These are phyloP conservation scores for Ustilago xerochloae DNA, from an alignment of 1,284 basidiomycete species.

Conservation along the genomic window DNA sequence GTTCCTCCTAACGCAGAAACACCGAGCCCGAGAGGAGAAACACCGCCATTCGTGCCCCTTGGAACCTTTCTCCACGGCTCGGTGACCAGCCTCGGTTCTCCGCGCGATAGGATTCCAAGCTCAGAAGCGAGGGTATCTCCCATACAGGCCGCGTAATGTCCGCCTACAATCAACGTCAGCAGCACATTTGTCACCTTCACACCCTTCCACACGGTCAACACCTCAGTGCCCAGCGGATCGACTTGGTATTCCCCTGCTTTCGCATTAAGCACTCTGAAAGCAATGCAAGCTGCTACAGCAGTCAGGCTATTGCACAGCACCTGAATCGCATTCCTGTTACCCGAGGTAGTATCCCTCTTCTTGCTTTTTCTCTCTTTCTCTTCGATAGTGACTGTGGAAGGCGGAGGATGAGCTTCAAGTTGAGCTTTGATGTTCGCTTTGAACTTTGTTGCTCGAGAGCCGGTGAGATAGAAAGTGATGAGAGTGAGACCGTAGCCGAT, in stretches of 20 bases:
- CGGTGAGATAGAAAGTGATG: constrained; percentile 73
- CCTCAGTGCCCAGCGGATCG: constrained; percentile 12
- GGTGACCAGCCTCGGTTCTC: constrained; percentile 50
- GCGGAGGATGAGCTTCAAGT: constrained; percentile 72
- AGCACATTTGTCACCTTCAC: constrained; percentile 1
- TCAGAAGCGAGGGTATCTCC: constrained; percentile 62
- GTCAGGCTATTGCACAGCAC: constrained; percentile 55
- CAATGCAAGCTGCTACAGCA: constrained; percentile 23
- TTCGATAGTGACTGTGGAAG: not conserved
- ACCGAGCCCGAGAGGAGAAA: constrained; percentile 79
- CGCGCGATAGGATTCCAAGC: constrained; percentile 56
- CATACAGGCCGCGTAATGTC: constrained; percentile 60
- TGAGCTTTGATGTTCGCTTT: constrained; percentile 74
- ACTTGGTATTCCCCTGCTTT: too few relatives aligned
- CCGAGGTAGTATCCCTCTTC: constrained; percentile 31
- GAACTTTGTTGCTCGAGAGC: constrained; percentile 83
- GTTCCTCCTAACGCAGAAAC: constrained; percentile 80
- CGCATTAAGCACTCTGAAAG: constrained; percentile 9
- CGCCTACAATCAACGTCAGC: constrained; percentile 41
- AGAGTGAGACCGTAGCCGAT: constrained; percentile 54
- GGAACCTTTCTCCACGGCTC: constrained; percentile 85
- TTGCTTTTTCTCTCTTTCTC: not conserved
- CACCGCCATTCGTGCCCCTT: constrained; percentile 89
- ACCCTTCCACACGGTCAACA: not conserved
- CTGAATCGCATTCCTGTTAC: constrained; percentile 52